A percentile compares a stretch with the other conserved stretches of the same genome.
phyloP scores from a whole-genome alignment of 2,329 filamentous ascomycete genomes.

The Calonectria montana region DNA sequence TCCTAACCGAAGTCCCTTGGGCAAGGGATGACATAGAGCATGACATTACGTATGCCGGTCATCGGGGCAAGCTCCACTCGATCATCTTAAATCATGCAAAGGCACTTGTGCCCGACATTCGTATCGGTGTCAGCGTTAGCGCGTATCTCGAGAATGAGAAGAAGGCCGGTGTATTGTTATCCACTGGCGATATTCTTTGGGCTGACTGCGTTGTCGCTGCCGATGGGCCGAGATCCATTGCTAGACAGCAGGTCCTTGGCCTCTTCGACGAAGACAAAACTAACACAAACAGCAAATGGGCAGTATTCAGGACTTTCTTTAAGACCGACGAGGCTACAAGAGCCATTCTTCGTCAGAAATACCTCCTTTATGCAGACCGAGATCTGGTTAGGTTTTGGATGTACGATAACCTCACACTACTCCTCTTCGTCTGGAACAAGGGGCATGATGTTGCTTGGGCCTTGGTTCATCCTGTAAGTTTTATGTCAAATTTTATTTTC shows the following conservation, averaged over 20 bases:
- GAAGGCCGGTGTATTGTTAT: not conserved
- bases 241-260: conserved; percentile 3
- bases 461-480: conserved; percentile 18
- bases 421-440: conserved; percentile 23
- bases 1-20: conserved; percentile 9
- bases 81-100: conserved; percentile 16
- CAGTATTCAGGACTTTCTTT: conserved; percentile 18
- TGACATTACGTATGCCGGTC: conserved; percentile 19
- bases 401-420: conserved; percentile 17
- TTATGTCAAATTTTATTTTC: not conserved
- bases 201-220: conserved; percentile 18
- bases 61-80: conserved; percentile 15
- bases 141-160: conserved; percentile 13
- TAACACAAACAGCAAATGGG: conserved; percentile 7
- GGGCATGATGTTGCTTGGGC: conserved; percentile 21
- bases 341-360: not conserved
- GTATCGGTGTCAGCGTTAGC: conserved; percentile 7
- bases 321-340: conserved; percentile 6
- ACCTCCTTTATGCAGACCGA: not conserved
- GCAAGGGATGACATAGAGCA: conserved; percentile 16
- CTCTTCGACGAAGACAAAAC: not conserved
- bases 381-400: conserved; percentile 24
- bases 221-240: conserved; percentile 20
- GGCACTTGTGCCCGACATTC: conserved; percentile 11
- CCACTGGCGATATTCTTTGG: conserved; percentile 23